These are phyloP conservation scores for Lachnellula occidentalis DNA, from an alignment of 2,329 filamentous ascomycete genomes.

Conservation along the genomic window DNA sequence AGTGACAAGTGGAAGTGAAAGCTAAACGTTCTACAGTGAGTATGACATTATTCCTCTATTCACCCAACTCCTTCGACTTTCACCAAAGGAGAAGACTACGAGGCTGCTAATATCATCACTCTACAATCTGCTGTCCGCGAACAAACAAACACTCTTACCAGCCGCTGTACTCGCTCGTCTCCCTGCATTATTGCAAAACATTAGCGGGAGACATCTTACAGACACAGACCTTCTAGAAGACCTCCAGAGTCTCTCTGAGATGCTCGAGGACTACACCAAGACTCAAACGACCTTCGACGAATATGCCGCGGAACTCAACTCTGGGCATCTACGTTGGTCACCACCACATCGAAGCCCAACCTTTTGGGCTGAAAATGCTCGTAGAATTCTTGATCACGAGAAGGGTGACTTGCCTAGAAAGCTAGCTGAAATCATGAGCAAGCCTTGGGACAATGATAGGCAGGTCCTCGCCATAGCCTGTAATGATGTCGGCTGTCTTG, in stretches of 20 bases:
- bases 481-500: conserved; percentile 65
- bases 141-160: conserved; percentile 70
- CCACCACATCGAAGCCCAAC: conserved; percentile 64
- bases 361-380: conserved; percentile 70
- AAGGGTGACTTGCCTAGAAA: conserved; percentile 60
- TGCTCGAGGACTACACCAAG: conserved; percentile 62
- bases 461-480: conserved; percentile 69
- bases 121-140: conserved; percentile 70
- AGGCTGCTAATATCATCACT: conserved; percentile 85
- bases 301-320: conserved; percentile 61
- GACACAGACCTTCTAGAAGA: conserved; percentile 62
- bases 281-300: conserved; percentile 47
- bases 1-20: neutral
- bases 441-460: conserved; percentile 65
- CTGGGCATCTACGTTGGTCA: conserved; percentile 69
- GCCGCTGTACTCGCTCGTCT: conserved; percentile 82
- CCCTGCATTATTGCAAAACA: conserved; percentile 59
- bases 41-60: conserved; percentile 90
- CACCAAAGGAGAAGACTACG: conserved; percentile 97
- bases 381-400: conserved; percentile 61
- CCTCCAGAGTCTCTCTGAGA: conserved; percentile 53
- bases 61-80: conserved; percentile 84
- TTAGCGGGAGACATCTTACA: conserved; percentile 55
- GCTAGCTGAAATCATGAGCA: conserved; percentile 61
- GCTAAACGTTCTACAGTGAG: conserved; percentile 55